Percentiles rank a stretch among this genome's conserved stretches.
phyloP scores from a whole-genome alignment of 2,329 filamentous ascomycete genomes.

The Didymella arachidicola region DNA sequence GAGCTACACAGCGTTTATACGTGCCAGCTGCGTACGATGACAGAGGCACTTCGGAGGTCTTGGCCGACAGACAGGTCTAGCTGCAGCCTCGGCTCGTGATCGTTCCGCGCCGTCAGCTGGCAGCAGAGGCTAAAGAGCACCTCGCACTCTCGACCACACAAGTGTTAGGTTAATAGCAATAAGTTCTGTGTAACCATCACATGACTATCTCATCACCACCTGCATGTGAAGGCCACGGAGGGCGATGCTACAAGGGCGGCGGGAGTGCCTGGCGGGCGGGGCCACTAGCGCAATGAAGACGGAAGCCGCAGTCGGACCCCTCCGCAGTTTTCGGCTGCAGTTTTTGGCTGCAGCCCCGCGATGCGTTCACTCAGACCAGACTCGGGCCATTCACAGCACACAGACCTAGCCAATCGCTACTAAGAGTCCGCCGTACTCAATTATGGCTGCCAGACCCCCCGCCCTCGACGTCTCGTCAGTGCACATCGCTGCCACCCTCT shows the following conservation, averaged over 20 bases:
- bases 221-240: neutral
- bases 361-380: conserved; percentile 9
- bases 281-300: conserved; percentile 15
- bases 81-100: conserved; percentile 12
- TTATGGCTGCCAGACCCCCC: conserved; percentile 29
- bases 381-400: neutral
- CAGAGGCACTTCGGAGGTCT: conserved; percentile 7
- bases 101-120: conserved; percentile 7
- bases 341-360: conserved; percentile 17
- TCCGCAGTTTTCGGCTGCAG: neutral
- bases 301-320: conserved; percentile 13
- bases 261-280: conserved; percentile 17
- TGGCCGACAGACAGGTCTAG: conserved; percentile 2
- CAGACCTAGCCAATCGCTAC: conserved; percentile 2
- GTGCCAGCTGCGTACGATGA: conserved; percentile 3
- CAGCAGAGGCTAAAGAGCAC: neutral
- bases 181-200: neutral
- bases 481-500: conserved; percentile 49
- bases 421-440: neutral
- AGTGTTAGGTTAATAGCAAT: conserved; percentile 1
- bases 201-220: neutral
- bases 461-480: conserved; percentile 31
- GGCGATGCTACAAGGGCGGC: conserved; percentile 3
- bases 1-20: conserved; percentile 1
- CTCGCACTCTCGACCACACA: conserved; percentile 15